Evolutionary conservation across 345 rosid species (phyloP).

Genomic region (Aethionema arabicum): DNA sequence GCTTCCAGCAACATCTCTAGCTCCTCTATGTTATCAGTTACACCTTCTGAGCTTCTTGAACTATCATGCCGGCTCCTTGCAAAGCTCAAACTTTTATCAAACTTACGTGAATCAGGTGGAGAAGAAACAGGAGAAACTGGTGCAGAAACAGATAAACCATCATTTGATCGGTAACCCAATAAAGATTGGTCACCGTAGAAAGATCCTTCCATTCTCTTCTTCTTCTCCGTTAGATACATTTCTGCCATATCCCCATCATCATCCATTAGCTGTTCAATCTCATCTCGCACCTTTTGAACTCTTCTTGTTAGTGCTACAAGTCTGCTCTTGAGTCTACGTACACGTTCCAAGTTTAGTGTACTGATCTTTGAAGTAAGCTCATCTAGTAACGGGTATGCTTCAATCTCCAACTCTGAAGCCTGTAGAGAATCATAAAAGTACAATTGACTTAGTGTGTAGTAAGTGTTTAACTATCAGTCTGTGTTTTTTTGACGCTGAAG

Average conservation of each 20-base stretch:
- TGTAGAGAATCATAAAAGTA: constrained; percentile 39
- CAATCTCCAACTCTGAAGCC: constrained; percentile 99
- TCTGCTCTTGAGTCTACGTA: constrained; percentile 90
- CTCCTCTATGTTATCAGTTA: constrained; percentile 78
- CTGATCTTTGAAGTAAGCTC: constrained; percentile 98
- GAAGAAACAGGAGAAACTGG: constrained; percentile 96
- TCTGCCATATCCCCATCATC: constrained; percentile 99
- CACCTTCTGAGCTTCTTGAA: constrained; percentile 74
- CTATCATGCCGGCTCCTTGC: constrained; percentile 95
- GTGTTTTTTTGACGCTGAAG: neutral
- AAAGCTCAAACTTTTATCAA: constrained; percentile 83
- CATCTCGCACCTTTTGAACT: constrained; percentile 99
- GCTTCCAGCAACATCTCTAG: constrained; percentile 99
- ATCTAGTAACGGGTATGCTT: constrained; percentile 95
- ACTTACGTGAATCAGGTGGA: constrained; percentile 72
- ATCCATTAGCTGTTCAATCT: constrained; percentile 99
- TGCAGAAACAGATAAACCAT: constrained; percentile 78
- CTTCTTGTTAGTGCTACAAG: constrained; percentile 91
- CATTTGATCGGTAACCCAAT: constrained; percentile 69
- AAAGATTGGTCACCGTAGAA: constrained; percentile 78
- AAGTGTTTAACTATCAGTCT: neutral
- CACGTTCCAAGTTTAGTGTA: constrained; percentile 93
- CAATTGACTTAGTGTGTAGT: constrained; percentile 18
- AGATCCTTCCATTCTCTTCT: constrained; percentile 75
- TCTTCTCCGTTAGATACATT: constrained; percentile 98